These are phyloP conservation scores for Penicillium pancosmium DNA, from an alignment of 495 filamentous ascomycete species.

Conservation along the genomic window DNA sequence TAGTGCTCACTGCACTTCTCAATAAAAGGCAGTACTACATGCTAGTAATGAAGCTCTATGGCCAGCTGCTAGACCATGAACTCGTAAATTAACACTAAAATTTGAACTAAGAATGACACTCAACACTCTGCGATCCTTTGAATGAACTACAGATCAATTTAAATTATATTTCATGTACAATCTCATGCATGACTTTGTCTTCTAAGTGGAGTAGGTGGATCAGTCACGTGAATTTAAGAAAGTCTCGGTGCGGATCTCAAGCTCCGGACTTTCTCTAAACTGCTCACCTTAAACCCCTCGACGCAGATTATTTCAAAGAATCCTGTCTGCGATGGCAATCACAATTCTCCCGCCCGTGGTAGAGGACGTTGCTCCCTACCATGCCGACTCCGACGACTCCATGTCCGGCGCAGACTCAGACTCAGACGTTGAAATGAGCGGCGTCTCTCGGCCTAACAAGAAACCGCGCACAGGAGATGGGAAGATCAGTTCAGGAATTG, in stretches of 20 bases:
- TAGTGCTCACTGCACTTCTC: too few species aligned
- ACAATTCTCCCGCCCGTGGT: constrained; percentile 71
- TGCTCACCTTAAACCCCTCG: background rate
- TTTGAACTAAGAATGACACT: background rate
- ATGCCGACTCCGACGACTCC: constrained; percentile 41
- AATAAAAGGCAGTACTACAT: too few species aligned
- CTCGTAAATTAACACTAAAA: too few species aligned
- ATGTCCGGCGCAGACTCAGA: constrained; percentile 64
- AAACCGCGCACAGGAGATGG: constrained; percentile 37
- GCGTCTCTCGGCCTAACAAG: constrained; percentile 40
- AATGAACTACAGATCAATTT: too few species aligned
- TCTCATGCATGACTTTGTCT: too few species aligned
- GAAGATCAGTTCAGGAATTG: constrained; percentile 53
- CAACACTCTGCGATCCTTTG: too few species aligned
- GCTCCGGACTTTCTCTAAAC: constrained; percentile 9
- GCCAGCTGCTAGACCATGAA: too few species aligned
- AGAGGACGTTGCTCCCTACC: constrained; percentile 36
- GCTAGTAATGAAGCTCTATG: too few species aligned
- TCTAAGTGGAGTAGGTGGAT: constrained; percentile 8
- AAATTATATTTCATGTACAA: background rate
- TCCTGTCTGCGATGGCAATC: constrained; percentile 64
- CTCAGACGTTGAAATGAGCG: constrained; percentile 61
- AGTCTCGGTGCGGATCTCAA: constrained; percentile 18
- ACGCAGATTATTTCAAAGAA: constrained; percentile 4
- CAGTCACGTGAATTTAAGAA: constrained; percentile 25